A percentile compares a stretch with the other conserved stretches of the same genome.
Conservation (phyloP, 75 land plant species). For the Selaginella tamariscina region DNA sequence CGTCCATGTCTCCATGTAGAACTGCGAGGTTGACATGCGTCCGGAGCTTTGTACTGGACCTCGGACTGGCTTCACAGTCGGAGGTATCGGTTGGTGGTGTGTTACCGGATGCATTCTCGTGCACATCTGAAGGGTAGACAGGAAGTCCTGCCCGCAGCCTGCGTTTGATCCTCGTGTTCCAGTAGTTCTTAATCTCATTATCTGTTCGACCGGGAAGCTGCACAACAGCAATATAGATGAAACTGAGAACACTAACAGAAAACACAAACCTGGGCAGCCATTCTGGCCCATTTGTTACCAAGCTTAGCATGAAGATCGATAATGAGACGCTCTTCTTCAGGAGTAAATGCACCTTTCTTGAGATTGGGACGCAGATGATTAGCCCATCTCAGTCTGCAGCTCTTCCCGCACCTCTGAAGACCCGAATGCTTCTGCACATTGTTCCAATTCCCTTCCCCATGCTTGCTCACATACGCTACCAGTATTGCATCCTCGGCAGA, state of each 20-base stretch:
- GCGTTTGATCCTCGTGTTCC: conserved; percentile 85
- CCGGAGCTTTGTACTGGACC: no score
- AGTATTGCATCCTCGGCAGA: conserved; percentile 1
- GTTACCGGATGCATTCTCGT: no score
- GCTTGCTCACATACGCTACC: background rate
- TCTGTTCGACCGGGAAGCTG: conserved; percentile 92
- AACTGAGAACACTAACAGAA: no score
- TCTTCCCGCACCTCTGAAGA: background rate
- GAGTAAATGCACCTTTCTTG: background rate
- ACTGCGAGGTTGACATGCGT: no score
- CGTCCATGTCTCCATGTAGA: no score
- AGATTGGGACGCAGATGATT: conserved; percentile 1
- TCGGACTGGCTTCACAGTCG: no score
- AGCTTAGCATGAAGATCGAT: no score
- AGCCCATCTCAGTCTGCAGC: no score
- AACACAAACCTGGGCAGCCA: conserved; percentile 5
- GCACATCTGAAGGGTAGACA: conserved; percentile 53
- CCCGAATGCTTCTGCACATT: conserved; percentile 5
- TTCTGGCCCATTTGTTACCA: background rate
- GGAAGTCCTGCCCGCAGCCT: conserved; percentile 69
- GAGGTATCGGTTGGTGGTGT: no score
- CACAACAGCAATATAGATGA: conserved; percentile 10
- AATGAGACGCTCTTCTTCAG: no score
- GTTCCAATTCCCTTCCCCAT: no score
- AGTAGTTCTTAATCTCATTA: no score